Base-by-base conservation (phyloP, 1,284 basidiomycete genomes). In the Heterobasidion parviporum region DNA sequence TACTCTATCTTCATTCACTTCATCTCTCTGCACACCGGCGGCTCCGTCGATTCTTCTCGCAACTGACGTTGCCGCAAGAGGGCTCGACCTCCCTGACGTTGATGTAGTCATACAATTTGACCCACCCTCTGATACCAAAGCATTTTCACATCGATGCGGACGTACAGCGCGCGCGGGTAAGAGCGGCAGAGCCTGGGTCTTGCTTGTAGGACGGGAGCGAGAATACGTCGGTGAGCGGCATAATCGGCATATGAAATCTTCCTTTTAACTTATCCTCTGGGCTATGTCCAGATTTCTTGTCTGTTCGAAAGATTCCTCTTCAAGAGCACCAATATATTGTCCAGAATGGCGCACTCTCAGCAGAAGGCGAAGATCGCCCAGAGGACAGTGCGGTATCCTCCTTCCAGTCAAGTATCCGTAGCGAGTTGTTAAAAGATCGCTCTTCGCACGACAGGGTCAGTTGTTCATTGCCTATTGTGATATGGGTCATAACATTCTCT, bases 61-160 rank as follows among this genome's bases (percentile, higher is more conserved):
- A 45, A 99, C 97, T 8, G 97, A 99, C 65, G 94, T 99, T 7
- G 97, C 96, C 4, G 95, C 97, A 2, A 82, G 97, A 43, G 97
- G 97, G 0, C 82, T 99, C 48, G 97, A 99, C 68, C 77, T 99
- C 33, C 94, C 95, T 15, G 84, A 94, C 65, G 93, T 99, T 0
- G 96, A 99, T 63, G 84, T 89, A 10, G 93, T 99, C 9, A 75
- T 99, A 36, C 97, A 99, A 69, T 98, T 95, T 65, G 97, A 99
- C 67, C 87, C 96, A 8, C 97, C 97, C 0, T 85, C 87, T 1
- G 97, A 99, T 68, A 88, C 96, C 0, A 98, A 97, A 69, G 88
- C 89, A 1, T 99, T 98, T 67, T 89, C 88, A 10, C 97, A 99
- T 72, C 85, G 97, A 9, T 94, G 92, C 62, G 97, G 97, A 1